A percentile compares a stretch with the other conserved stretches of the same genome.
These are phyloP conservation scores for Ascosphaera apis DNA, from an alignment of 2,329 filamentous ascomycete genomes.

Conservation along the genomic window DNA sequence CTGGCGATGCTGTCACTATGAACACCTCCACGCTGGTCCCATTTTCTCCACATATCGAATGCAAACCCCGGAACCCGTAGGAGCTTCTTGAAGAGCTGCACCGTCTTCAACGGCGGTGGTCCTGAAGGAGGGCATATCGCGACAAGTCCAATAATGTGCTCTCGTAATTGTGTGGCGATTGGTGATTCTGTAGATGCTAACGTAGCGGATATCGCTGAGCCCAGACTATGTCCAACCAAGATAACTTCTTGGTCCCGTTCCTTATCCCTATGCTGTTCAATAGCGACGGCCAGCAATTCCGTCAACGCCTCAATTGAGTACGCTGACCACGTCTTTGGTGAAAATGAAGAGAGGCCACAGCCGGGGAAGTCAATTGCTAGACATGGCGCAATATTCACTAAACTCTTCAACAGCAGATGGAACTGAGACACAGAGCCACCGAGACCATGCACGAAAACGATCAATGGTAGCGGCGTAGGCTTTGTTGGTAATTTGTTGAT, in stretches of 20 bases:
- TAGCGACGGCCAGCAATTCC: constrained; percentile 50
- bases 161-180: constrained; percentile 29
- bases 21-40: constrained; percentile 57
- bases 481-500: constrained; percentile 54
- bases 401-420: constrained; percentile 52
- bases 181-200: constrained; percentile 39
- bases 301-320: constrained; percentile 57
- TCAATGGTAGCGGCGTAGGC: constrained; percentile 52
- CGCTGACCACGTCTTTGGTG: constrained; percentile 46
- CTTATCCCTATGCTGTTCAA: constrained; percentile 47
- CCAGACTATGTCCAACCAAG: constrained; percentile 75
- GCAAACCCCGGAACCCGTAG: constrained; percentile 42
- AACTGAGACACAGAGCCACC: constrained; percentile 88
- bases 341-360: constrained; percentile 59
- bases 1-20: constrained; percentile 57
- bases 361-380: constrained; percentile 78
- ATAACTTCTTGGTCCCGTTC: constrained; percentile 47
- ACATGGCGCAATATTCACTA: constrained; percentile 64
- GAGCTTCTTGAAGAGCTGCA: constrained; percentile 29
- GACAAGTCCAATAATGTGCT: constrained; percentile 51
- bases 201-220: constrained; percentile 52
- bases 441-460: constrained; percentile 81
- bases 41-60: constrained; percentile 53
- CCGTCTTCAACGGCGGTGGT: constrained; percentile 32
- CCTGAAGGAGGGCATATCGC: constrained; percentile 58